A percentile compares a stretch with the other conserved stretches of the same genome.
phyloP scores from a whole-genome alignment of 78 protist species.

The Tieghemostelium lacteum region DNA sequence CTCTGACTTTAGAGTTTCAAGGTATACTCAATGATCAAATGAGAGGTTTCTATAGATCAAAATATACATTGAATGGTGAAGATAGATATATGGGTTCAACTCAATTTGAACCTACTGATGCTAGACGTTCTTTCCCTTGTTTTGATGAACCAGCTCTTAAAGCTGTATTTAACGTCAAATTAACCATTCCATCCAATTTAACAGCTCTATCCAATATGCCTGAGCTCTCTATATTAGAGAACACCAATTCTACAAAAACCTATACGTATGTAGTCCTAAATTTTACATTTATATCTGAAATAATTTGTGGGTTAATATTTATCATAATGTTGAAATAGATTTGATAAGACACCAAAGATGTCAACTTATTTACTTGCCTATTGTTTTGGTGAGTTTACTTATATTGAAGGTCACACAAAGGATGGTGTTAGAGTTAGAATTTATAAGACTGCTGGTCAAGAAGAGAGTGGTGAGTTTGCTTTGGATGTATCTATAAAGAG shows the following conservation, averaged over 20 bases:
- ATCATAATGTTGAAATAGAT: not conserved
- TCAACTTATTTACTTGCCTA: conserved; percentile 95
- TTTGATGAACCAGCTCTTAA: conserved; percentile 94
- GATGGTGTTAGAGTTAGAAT: conserved; percentile 84
- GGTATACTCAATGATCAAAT: conserved; percentile 73
- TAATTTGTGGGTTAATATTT: too few species aligned
- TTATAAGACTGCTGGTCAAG: conserved; percentile 88
- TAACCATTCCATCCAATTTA: not conserved
- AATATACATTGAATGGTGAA: conserved; percentile 56
- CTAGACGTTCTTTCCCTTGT: conserved; percentile 92
- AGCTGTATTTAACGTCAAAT: conserved; percentile 85
- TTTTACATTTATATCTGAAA: too few species aligned
- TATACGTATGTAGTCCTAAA: conserved; percentile 49
- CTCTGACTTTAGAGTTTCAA: not conserved
- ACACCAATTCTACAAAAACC: not conserved
- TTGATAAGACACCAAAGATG: conserved; percentile 87
- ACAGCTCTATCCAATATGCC: conserved; percentile 66
- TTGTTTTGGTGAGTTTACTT: conserved; percentile 91
- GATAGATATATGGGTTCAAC: conserved; percentile 86
- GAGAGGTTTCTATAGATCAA: conserved; percentile 78
- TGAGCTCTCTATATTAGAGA: not conserved
- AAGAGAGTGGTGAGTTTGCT: conserved; percentile 80
- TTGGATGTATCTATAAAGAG: conserved; percentile 85
- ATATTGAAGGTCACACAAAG: conserved; percentile 67
- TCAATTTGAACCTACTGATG: conserved; percentile 95